A percentile compares a stretch with the other conserved stretches of the same genome.
These are phyloP conservation scores for Colletotrichum tofieldiae DNA, from an alignment of 2,329 filamentous ascomycete species.

Conservation along the genomic window DNA sequence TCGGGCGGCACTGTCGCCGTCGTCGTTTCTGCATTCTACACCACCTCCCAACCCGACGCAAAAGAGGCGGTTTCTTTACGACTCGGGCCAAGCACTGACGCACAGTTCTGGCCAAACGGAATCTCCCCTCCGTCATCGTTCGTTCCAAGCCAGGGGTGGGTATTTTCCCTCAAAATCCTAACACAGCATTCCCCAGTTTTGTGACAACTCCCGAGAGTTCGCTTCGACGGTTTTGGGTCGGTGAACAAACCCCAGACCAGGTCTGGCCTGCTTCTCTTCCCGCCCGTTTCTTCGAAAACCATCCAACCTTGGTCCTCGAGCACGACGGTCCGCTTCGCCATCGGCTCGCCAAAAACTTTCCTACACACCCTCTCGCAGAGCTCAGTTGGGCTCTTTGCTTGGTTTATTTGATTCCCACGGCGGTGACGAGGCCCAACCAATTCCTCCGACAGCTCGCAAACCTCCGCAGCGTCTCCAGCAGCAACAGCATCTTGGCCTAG, in stretches of 20 bases:
- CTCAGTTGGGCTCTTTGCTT: slow-evolving; percentile 2
- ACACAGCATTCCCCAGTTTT: slow-evolving; percentile 20
- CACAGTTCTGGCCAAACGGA: slow-evolving; percentile 14
- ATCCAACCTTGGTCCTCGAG: slow-evolving; percentile 29
- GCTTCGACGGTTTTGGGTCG: slow-evolving; percentile 32
- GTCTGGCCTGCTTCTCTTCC: slow-evolving; percentile 35
- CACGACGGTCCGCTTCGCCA: slow-evolving; percentile 31
- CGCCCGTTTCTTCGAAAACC: slow-evolving; percentile 31
- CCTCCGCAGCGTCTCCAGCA: not conserved
- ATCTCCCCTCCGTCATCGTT: slow-evolving; percentile 10
- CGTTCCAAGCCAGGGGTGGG: slow-evolving; percentile 24
- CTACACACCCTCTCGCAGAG: slow-evolving; percentile 13
- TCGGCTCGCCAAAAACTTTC: slow-evolving; percentile 12
- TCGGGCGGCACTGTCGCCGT: not conserved
- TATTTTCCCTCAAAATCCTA: slow-evolving; percentile 19
- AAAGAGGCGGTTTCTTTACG: not conserved
- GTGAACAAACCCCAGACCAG: slow-evolving; percentile 37
- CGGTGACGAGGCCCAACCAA: not conserved
- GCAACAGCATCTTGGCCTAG: slow-evolving; percentile 19
- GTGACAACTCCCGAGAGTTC: slow-evolving; percentile 29
- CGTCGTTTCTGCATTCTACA: slow-evolving; percentile 6
- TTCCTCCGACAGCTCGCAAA: not conserved
- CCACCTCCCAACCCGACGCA: not conserved
- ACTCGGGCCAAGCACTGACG: not conserved
- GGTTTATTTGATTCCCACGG: not conserved